These are phyloP conservation scores for Russula ochroleuca DNA, from an alignment of 768 basidiomycete species.

Conservation along the genomic window DNA sequence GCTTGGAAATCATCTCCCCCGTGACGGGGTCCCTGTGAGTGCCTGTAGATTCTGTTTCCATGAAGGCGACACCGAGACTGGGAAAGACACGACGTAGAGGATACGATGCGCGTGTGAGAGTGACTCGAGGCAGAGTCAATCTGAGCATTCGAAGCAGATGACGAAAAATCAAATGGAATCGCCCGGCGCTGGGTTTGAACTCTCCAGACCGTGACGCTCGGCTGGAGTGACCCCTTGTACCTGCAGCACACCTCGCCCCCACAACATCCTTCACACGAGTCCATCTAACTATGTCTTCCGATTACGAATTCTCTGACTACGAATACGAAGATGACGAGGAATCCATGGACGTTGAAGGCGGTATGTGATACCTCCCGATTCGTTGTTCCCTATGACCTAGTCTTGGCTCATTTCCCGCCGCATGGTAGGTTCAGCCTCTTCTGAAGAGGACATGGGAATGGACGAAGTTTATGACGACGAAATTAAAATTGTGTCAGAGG, in stretches of 20 bases:
- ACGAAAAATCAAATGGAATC: slow-evolving; percentile 5
- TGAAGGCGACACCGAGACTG: slow-evolving; percentile 24
- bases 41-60: slow-evolving; percentile 39
- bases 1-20: slow-evolving; percentile 96
- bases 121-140: not conserved
- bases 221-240: not conserved
- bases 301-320: slow-evolving; percentile 67
- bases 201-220: not conserved
- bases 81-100: not conserved
- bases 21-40: slow-evolving; percentile 78
- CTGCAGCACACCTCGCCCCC: slow-evolving; percentile 6
- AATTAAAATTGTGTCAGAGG: slow-evolving; percentile 53
- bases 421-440: slow-evolving; percentile 39
- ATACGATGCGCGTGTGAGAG: not conserved
- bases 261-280: slow-evolving; percentile 4
- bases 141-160: slow-evolving; percentile 30
- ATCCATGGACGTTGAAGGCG: slow-evolving; percentile 55
- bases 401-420: slow-evolving; percentile 27
- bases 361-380: slow-evolving; percentile 34
- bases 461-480: slow-evolving; percentile 58
- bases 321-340: slow-evolving; percentile 73
- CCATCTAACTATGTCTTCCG: slow-evolving; percentile 48
- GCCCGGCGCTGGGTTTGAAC: slow-evolving; percentile 20
- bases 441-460: slow-evolving; percentile 66
- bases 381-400: slow-evolving; percentile 29